Evolutionary conservation across 2,329 filamentous ascomycete species (phyloP).

Genomic region (Shiraia bambusicola): DNA sequence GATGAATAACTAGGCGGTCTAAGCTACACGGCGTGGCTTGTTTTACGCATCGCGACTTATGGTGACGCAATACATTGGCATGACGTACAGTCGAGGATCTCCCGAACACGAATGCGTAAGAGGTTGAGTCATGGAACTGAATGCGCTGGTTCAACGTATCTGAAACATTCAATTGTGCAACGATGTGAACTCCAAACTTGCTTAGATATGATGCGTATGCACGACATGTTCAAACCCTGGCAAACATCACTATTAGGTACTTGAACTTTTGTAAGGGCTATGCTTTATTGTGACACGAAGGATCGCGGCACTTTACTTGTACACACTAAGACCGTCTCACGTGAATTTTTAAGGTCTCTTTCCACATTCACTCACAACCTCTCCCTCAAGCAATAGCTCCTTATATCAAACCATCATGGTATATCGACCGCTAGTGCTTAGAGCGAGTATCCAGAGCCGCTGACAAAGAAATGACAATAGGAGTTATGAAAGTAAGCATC

Average conservation of each 20-base stretch:
- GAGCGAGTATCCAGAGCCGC: slow-evolving; percentile 40
- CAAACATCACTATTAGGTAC: not conserved
- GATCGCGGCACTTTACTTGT: slow-evolving; percentile 25
- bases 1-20: not conserved
- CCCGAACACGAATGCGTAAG: not conserved
- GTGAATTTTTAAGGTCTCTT: slow-evolving; percentile 10
- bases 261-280: slow-evolving; percentile 9
- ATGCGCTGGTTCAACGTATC: not conserved
- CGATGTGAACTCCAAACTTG: not conserved
- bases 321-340: slow-evolving; percentile 16
- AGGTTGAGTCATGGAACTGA: no score
- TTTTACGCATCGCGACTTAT: slow-evolving; percentile 5
- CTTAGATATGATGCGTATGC: not conserved
- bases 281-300: slow-evolving; percentile 24
- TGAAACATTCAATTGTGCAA: not conserved
- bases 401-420: slow-evolving; percentile 32
- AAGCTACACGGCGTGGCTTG: slow-evolving; percentile 3
- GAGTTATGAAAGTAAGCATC: slow-evolving; percentile 25
- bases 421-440: slow-evolving; percentile 37
- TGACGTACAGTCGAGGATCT: slow-evolving; percentile 10
- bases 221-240: not conserved
- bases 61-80: slow-evolving; percentile 5
- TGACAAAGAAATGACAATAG: slow-evolving; percentile 41
- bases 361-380: slow-evolving; percentile 8
- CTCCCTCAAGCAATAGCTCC: slow-evolving; percentile 30